Evolutionary conservation across 1,284 basidiomycete species (phyloP), one percentile per base, ranked within the genome.

Genomic region (Malassezia yamatoensis): DNA sequence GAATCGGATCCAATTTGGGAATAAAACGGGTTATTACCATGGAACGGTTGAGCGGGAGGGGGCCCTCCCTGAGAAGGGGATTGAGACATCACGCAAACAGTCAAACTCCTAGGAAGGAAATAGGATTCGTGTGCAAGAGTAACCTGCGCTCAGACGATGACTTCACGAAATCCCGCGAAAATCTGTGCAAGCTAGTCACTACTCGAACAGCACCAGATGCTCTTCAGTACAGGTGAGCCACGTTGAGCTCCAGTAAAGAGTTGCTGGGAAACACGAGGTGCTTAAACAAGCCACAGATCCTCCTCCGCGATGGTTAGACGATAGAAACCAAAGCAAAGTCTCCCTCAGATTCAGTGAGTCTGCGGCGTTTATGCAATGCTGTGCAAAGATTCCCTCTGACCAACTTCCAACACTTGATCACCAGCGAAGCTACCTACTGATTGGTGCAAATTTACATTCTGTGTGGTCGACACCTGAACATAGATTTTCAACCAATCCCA

Each of bases 11-110:
- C 6, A 33, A 33, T 36, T 11, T 34, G 45, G 6, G 47, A 3
- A 21, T 37, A 49, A 11, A 49, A 49, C 3, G 47, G 47, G 45
- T 47, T 47, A 36, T 47, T 47, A 21, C 29, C 45, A 13, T 35
- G 29, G 9, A 34, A 12, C 10, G 5, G 32, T 16, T 13, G 43
- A 4, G 18, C 41, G 20, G 41, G 10, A 24, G n/a, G 41, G 24
- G 24, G 24, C 7, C 24, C 24, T 29, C 24, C 24, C 24, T 4
- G 3, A 7, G 24, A 29, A 29, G 24, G 24, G 24, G 24, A 29
- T 29, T 29, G 24, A 4, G 24, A 29, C 24, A 29, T 29, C 24
- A 29, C 3, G 24, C 24, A 29, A 29, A 29, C 24, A 29, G 24
- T 29, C 24, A 7, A 29, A 29, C 7, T 29, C 24, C 24, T 29